Evolutionary conservation across 2,329 filamentous ascomycete species (phyloP), one percentile per base, ranked within the genome.

Genomic region (Curvularia hawaiiensis): DNA sequence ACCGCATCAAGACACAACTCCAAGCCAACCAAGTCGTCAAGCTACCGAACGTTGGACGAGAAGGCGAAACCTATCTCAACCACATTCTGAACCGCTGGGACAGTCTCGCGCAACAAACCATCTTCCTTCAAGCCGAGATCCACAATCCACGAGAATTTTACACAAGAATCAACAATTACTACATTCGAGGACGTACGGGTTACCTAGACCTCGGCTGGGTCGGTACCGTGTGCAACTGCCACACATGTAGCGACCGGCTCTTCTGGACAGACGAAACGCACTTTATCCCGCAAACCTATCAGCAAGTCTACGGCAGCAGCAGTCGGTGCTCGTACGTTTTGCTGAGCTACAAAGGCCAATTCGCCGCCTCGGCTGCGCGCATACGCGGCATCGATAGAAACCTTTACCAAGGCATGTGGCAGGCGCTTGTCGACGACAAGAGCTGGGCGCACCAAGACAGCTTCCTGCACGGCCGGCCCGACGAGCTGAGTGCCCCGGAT

Each of bases 111-210:
- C 69, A 50, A 12, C 79, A 83, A 50, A 81, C 79, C 0, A 60
- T 83, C 26, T 83, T 83, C 70, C 67, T 82, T 9, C 79, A 82
- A 67, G 80, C 79, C 2, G 73, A 73, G 26, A 59, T 79, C 22
- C 71, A 82, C 61, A 77, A 78, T 40, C 69, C 70, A 16, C 56
- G 54, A 28, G 72, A 77, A 44, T 65, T 79, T 28, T 71, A 71
- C 26, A 64, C 70, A 4, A 74, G 78, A 1, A 63, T 82, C 4
- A 61, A 67, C 0, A 72, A 79, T 35, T 82, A 78, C 59, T 76
- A 76, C 44, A 50, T 69, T 33, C 58, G 35, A 16, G 41, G 41
- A 7, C 61, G 75, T 43, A 83, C 80, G 0, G 80, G 80, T 1
- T 79, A 81, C 60, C 65, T 83, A 11, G 77, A 76, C 44, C 72